These are phyloP conservation scores for Paraphoma sp. DNA, from an alignment of 2,329 filamentous ascomycete species.

Conservation along the genomic window DNA sequence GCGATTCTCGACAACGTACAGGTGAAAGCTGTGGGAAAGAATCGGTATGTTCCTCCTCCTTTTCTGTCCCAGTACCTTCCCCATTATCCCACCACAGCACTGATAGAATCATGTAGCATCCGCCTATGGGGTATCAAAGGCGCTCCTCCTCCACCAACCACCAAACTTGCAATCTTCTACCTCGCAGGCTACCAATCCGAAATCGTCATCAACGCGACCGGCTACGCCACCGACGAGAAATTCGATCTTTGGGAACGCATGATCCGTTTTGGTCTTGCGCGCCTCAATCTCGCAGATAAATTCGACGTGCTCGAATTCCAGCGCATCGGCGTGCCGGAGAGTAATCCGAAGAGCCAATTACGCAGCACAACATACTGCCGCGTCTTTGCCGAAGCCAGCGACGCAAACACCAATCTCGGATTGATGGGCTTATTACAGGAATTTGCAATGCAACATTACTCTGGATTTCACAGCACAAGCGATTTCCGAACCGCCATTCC, in stretches of 20 bases:
- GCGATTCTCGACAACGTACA: constrained; percentile 47
- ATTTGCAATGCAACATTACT: constrained; percentile 41
- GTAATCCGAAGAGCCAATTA: constrained; percentile 35
- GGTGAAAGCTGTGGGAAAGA: constrained; percentile 38
- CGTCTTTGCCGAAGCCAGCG: constrained; percentile 37
- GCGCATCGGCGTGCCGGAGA: constrained; percentile 40
- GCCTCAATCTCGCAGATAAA: constrained; percentile 45
- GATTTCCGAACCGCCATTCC: constrained; percentile 40
- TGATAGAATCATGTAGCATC: constrained; percentile 24
- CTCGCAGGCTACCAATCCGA: constrained; percentile 50
- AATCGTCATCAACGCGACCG: constrained; percentile 42
- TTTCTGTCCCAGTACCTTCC: too few species aligned
- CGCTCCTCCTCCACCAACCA: constrained; percentile 48
- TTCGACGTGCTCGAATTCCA: constrained; percentile 63
- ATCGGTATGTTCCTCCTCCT: constrained; percentile 33
- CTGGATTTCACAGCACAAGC: constrained; percentile 37
- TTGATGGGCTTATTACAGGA: constrained; percentile 29
- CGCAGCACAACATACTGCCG: constrained; percentile 41
- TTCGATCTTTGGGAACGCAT: constrained; percentile 59
- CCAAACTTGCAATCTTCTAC: constrained; percentile 51
- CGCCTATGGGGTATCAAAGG: constrained; percentile 49
- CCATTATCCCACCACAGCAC: too few species aligned
- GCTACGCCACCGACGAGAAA: constrained; percentile 57
- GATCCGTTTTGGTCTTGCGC: constrained; percentile 52
- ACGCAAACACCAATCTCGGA: constrained; percentile 26